Conservation (phyloP, 106 monocot species). For the Cymbidium sinense region DNA sequence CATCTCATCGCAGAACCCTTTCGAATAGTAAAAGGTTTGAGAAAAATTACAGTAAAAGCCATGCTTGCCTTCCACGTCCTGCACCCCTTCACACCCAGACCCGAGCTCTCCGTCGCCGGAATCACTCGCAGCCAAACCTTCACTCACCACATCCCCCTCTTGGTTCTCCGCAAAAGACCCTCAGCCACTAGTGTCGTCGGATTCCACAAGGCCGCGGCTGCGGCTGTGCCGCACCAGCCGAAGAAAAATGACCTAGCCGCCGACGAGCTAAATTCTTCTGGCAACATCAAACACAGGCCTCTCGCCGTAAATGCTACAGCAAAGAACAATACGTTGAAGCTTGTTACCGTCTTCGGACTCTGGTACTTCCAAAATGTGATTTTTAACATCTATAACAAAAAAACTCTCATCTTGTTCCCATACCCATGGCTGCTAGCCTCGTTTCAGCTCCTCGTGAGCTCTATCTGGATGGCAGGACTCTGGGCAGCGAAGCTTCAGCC, state of each 20-base stretch:
- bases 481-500: conserved; percentile 41
- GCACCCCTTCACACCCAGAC: not conserved
- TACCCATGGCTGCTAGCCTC: conserved; percentile 71
- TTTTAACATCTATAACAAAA: conserved; percentile 76
- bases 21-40: not conserved
- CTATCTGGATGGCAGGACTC: conserved; percentile 44
- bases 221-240: conserved; percentile 1
- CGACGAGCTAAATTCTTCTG: not conserved
- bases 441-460: conserved; percentile 53
- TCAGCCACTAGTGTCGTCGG: not conserved
- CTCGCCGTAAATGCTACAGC: not conserved
- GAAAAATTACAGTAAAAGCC: not conserved
- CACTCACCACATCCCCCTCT: not conserved
- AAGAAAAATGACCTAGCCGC: not conserved
- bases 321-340: conserved; percentile 5
- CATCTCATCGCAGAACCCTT: not conserved
- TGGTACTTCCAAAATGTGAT: conserved; percentile 60
- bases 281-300: not conserved
- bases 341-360: conserved; percentile 36
- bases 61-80: not conserved
- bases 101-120: not conserved
- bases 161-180: not conserved
- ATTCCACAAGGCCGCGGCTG: not conserved
- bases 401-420: conserved; percentile 49
- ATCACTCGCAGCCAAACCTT: not conserved